Percentiles rank a stretch among this genome's conserved stretches.
Conservation (phyloP, 768 basidiomycete genomes). For the Phallus indusiatus region DNA sequence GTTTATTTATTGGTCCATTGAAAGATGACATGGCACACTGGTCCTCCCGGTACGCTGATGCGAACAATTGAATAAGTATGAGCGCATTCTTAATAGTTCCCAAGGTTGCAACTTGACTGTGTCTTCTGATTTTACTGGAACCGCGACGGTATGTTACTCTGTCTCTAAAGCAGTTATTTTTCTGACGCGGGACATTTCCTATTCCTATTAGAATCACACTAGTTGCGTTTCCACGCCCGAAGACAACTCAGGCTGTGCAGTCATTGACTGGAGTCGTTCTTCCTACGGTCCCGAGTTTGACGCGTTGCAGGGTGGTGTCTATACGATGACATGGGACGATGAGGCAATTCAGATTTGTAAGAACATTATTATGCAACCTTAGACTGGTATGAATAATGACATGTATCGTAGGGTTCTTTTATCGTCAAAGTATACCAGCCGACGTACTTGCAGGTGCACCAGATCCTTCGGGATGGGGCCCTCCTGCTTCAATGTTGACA, state of each 20-base stretch:
- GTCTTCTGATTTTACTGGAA: conserved; percentile 50
- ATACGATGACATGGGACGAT: conserved; percentile 85
- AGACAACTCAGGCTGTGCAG: conserved; percentile 64
- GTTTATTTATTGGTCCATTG: not conserved
- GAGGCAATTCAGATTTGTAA: conserved; percentile 65
- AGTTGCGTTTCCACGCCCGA: not conserved
- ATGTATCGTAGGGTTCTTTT: conserved; percentile 59
- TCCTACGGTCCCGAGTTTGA: conserved; percentile 84
- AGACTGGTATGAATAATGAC: not conserved
- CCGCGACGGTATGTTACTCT: conserved; percentile 42
- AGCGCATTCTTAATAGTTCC: conserved; percentile 1
- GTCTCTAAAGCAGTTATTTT: not conserved
- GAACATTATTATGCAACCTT: conserved; percentile 19
- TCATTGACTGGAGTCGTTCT: conserved; percentile 69
- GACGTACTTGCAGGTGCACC: conserved; percentile 57
- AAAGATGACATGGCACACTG: conserved; percentile 12
- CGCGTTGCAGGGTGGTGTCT: conserved; percentile 70
- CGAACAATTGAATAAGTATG: not conserved
- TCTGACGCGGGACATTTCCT: not conserved
- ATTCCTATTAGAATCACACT: not conserved
- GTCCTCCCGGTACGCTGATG: not conserved
- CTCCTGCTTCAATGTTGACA: conserved; percentile 52
- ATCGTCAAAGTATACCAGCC: conserved; percentile 62
- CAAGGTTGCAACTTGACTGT: conserved; percentile 51
- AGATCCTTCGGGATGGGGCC: conserved; percentile 58